Evolutionary conservation across 108 stramenopile genomes (phyloP).

Genomic region (Cyclotella choctawhatcheeana): DNA sequence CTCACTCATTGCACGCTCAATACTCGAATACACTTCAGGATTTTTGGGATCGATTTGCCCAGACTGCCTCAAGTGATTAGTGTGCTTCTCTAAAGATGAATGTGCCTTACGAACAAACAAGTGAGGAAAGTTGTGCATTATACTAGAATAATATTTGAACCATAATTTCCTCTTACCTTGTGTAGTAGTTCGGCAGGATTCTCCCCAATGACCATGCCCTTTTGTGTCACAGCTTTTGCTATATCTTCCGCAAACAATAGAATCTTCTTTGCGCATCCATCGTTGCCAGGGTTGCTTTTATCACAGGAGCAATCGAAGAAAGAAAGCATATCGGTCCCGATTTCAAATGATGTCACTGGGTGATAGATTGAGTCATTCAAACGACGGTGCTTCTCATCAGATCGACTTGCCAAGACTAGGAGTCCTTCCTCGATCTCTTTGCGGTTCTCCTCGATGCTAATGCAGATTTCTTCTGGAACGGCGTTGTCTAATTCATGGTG

Average conservation of each 20-base stretch:
- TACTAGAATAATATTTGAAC: background rate
- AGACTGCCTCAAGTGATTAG: slow-evolving; percentile 12
- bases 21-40: slow-evolving; percentile 18
- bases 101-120: slow-evolving; percentile 3
- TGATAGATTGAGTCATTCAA: background rate
- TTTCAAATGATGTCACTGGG: slow-evolving; percentile 6
- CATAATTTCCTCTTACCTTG: slow-evolving; percentile 12
- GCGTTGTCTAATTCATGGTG: slow-evolving; percentile 10
- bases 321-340: slow-evolving; percentile 9
- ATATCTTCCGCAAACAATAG: slow-evolving; percentile 3
- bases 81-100: background rate
- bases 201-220: background rate
- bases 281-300: slow-evolving; percentile 12
- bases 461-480: slow-evolving; percentile 1
- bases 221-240: slow-evolving; percentile 7
- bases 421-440: slow-evolving; percentile 13
- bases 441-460: slow-evolving; percentile 6
- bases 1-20: slow-evolving; percentile 4
- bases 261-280: slow-evolving; percentile 10
- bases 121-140: background rate
- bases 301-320: slow-evolving; percentile 12
- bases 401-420: slow-evolving; percentile 10
- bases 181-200: slow-evolving; percentile 2
- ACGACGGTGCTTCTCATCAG: slow-evolving; percentile 10
- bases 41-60: background rate